Percentiles rank a stretch among this genome's conserved stretches.
Evolutionary conservation across 1,284 basidiomycete genomes (phyloP).

Genomic region (Tilletia setariae): DNA sequence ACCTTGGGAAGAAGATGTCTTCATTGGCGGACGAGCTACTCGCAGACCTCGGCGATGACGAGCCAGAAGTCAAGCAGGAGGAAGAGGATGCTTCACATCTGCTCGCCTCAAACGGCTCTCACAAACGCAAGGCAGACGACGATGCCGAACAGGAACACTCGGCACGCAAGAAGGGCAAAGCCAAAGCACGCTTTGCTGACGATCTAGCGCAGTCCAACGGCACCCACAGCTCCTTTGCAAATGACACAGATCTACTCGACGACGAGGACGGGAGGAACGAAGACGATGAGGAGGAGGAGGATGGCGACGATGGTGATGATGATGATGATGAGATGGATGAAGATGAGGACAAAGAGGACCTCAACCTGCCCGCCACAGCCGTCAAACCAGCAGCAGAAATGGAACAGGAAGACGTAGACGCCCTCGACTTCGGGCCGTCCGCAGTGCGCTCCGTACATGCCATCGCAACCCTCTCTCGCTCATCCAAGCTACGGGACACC

Average conservation of each 20-base stretch:
- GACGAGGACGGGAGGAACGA: constrained; percentile 35
- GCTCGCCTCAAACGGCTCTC: neutral
- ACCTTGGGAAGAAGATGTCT: constrained; percentile 43
- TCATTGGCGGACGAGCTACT: constrained; percentile 78
- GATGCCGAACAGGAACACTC: neutral
- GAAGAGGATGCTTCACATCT: constrained; percentile 21
- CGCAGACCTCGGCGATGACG: constrained; percentile 66
- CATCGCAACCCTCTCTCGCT: constrained; percentile 82
- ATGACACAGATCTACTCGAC: constrained; percentile 6
- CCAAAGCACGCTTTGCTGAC: constrained; percentile 52
- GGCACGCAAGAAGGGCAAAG: constrained; percentile 55
- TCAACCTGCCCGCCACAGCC: constrained; percentile 61
- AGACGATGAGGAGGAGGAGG: constrained; percentile 31
- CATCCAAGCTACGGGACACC: constrained; percentile 78
- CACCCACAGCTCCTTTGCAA: too few relatives aligned
- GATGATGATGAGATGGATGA: constrained; percentile 19
- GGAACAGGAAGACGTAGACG: constrained; percentile 84
- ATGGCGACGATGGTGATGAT: constrained; percentile 33
- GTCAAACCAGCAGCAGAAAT: constrained; percentile 87
- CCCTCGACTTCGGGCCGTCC: constrained; percentile 78
- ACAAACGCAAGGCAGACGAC: neutral
- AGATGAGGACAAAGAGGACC: constrained; percentile 14
- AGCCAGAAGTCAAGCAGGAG: constrained; percentile 56
- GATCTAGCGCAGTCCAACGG: constrained; percentile 48
- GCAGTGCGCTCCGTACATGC: constrained; percentile 79